Conservation (phyloP, 306 rosid species). For the Gillenia trifoliata region DNA sequence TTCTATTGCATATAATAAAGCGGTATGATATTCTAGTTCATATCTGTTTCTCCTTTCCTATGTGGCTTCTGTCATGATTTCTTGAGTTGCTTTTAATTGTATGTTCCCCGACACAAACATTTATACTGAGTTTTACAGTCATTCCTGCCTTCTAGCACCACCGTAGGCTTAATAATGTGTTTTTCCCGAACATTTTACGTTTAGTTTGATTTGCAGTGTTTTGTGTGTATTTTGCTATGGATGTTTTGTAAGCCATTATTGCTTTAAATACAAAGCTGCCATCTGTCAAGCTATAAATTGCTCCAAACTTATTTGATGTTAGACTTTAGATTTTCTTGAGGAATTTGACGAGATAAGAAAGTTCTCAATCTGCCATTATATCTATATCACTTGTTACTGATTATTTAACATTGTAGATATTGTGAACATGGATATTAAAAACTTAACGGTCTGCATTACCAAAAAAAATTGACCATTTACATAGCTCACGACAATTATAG, state of each 20-base stretch:
- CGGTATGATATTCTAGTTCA: slow-evolving; percentile 45
- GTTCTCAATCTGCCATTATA: neutral
- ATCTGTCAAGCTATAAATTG: neutral
- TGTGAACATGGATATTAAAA: neutral
- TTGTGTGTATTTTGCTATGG: neutral
- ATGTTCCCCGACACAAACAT: neutral
- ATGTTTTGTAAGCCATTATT: neutral
- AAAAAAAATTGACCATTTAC: neutral
- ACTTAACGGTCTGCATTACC: neutral
- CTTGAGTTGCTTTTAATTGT: neutral
- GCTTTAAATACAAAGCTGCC: neutral
- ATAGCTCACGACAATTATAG: neutral
- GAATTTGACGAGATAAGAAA: neutral
- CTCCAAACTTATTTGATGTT: neutral
- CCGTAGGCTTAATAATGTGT: neutral
- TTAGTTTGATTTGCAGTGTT: neutral
- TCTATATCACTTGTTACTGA: neutral
- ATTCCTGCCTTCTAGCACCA: neutral
- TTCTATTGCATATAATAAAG: slow-evolving; percentile 88
- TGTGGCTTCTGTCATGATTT: neutral
- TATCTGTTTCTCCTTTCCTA: neutral
- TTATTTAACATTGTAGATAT: neutral
- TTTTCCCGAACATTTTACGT: neutral
- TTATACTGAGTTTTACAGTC: neutral
- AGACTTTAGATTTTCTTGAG: neutral